These are phyloP conservation scores for Ceratocystis ficicola DNA, from an alignment of 2,329 filamentous ascomycete genomes.

Conservation along the genomic window DNA sequence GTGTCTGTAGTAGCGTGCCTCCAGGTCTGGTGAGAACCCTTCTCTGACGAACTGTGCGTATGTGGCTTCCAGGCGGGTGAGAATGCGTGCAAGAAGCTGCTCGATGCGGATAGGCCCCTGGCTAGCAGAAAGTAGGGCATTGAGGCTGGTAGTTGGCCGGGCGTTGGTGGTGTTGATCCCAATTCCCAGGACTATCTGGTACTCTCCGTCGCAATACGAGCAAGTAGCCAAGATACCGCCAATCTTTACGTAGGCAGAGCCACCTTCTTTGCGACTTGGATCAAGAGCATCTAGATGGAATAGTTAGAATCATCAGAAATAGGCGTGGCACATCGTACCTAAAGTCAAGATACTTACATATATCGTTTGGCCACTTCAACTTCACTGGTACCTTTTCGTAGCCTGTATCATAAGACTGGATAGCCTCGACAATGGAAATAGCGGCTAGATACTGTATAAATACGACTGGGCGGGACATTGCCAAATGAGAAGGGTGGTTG, in stretches of 20 bases:
- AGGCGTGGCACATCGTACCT: slow-evolving; percentile 22
- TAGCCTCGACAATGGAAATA: slow-evolving; percentile 72
- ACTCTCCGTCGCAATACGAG: slow-evolving; percentile 61
- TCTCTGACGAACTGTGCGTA: slow-evolving; percentile 62
- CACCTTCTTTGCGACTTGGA: slow-evolving; percentile 39
- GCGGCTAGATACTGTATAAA: slow-evolving; percentile 91
- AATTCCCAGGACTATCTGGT: slow-evolving; percentile 74
- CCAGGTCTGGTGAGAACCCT: slow-evolving; percentile 63
- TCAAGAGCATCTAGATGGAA: slow-evolving; percentile 48
- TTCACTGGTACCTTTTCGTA: slow-evolving; percentile 68
- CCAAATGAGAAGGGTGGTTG: slow-evolving; percentile 65
- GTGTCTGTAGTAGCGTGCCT: slow-evolving; percentile 62
- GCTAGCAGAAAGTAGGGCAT: slow-evolving; percentile 47
- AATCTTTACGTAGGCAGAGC: slow-evolving; percentile 64
- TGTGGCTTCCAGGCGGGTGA: slow-evolving; percentile 64
- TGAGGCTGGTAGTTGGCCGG: slow-evolving; percentile 76
- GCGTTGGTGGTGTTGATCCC: slow-evolving; percentile 78
- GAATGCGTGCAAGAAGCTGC: slow-evolving; percentile 65
- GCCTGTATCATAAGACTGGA: slow-evolving; percentile 64
- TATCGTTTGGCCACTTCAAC: slow-evolving; percentile 96
- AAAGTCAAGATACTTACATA: slow-evolving; percentile 44
- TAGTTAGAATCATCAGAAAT: background rate
- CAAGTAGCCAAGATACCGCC: slow-evolving; percentile 88
- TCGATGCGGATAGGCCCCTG: slow-evolving; percentile 56
- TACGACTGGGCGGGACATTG: slow-evolving; percentile 63